Base-by-base conservation (phyloP, 805 yeast species). In the Metschnikowia bowlesiae region DNA sequence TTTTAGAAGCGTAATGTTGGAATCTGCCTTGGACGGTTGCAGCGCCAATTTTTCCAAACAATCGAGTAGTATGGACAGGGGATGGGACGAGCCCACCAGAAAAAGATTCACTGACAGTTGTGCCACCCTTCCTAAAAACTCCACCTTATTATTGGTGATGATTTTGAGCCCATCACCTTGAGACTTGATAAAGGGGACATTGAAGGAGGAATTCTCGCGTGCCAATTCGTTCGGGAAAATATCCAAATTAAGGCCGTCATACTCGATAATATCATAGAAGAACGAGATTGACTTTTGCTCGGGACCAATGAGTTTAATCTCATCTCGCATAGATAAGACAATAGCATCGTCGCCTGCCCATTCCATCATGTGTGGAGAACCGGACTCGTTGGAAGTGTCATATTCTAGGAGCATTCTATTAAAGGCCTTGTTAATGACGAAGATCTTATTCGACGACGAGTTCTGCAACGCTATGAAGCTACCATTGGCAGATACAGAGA, bases 271-370 rank as follows among this genome's bases (percentile, higher is more conserved):
- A 47, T 72, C 74, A 55, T 70, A 76, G 56, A 74, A 85, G 66
- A 79, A 84, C 44, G 79, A 80, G 46, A 84, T 63, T 40, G 78
- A 62, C 14, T 78, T 80, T 54, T 78, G 82, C 9, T 82, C 79
- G 0, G 96, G 92, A 0, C 95, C 96, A 34, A 85, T 74, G 13
- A 91, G 62, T 52, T 78, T 78, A 29, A 89, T 59, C 47, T 85
- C 89, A 56, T 85, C 92, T 2, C 76, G 70, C 1, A 81, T 70
- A n/a, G 81, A 68, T 10, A 85, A 62, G 0, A 84, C 82, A 1
- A 91, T 82, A 0, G 94, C 89, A 66, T 89, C 96, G 56, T 84
- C 82, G 0, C 92, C 89, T 62, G 96, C 85, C 98, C 97, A 94
- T 50, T 75, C 76, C 16, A 87, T 68, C 52, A 77, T 75, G 39